Percentiles rank a stretch among this genome's conserved stretches.
Evolutionary conservation across 108 stramenopile species (phyloP).

Genomic region (Nitzschia sp.): DNA sequence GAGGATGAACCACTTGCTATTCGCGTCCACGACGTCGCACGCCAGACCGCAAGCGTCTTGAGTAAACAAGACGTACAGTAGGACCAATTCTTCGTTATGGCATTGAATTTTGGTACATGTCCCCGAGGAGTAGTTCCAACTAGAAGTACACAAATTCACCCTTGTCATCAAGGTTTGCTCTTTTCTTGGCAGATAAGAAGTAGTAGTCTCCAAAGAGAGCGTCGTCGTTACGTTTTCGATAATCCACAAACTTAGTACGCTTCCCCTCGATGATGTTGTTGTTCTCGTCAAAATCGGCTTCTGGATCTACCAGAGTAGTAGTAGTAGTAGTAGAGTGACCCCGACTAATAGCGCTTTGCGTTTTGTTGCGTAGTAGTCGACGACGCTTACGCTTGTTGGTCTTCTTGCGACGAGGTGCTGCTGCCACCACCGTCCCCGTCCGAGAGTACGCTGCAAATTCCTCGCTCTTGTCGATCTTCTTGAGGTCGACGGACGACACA

Average conservation of each 20-base stretch:
- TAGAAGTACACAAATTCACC: no score
- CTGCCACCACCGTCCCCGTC: conserved; percentile 19
- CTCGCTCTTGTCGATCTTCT: conserved; percentile 74
- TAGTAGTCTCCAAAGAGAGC: conserved; percentile 80
- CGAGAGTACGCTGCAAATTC: conserved; percentile 73
- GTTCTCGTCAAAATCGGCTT: conserved; percentile 54
- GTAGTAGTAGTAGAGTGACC: no score
- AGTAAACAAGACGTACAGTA: conserved; percentile 1
- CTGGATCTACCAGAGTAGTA: conserved; percentile 1
- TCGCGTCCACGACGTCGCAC: conserved; percentile 22
- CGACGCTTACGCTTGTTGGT: conserved; percentile 6
- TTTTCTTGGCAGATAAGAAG: conserved; percentile 59
- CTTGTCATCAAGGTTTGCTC: conserved; percentile 46
- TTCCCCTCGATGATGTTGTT: conserved; percentile 84
- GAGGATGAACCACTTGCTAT: conserved; percentile 12
- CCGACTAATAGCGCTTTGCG: background rate
- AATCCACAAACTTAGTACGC: conserved; percentile 69
- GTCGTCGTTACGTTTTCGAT: conserved; percentile 67
- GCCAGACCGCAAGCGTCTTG: conserved; percentile 16
- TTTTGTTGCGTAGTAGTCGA: conserved; percentile 27
- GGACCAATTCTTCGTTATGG: conserved; percentile 21
- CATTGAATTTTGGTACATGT: conserved; percentile 20
- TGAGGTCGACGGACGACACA: conserved; percentile 51
- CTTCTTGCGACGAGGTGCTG: conserved; percentile 12
- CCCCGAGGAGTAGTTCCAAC: no score